Percentiles rank a stretch among this genome's conserved stretches.
Evolutionary conservation across 768 basidiomycete species (phyloP).

Genomic region (Dendrothele bispora): DNA sequence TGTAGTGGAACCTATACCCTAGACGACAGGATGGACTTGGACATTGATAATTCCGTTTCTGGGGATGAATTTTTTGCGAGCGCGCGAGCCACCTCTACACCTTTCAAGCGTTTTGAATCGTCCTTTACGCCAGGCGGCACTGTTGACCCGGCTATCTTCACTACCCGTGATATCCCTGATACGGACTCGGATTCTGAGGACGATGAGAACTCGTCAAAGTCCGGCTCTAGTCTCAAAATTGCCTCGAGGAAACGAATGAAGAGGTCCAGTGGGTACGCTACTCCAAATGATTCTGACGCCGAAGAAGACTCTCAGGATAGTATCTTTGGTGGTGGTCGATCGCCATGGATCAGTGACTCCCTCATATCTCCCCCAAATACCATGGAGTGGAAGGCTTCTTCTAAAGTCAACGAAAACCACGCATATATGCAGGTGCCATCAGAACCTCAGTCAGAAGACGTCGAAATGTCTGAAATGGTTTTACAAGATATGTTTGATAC

Average conservation of each 20-base stretch:
- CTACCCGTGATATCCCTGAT: neutral
- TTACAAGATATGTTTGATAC: slow-evolving; percentile 18
- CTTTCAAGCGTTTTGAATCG: slow-evolving; percentile 7
- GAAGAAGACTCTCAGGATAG: neutral
- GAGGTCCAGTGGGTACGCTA: slow-evolving; percentile 8
- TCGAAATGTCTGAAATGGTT: slow-evolving; percentile 21
- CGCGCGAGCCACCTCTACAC: slow-evolving; percentile 9
- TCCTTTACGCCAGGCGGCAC: neutral
- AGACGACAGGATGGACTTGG: slow-evolving; percentile 12
- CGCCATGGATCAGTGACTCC: slow-evolving; percentile 23
- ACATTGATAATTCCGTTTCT: neutral
- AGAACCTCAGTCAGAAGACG: slow-evolving; percentile 10
- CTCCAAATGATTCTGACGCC: slow-evolving; percentile 8
- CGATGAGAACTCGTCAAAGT: neutral
- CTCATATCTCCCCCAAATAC: slow-evolving; percentile 21
- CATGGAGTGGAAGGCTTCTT: slow-evolving; percentile 15
- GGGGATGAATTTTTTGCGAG: slow-evolving; percentile 6
- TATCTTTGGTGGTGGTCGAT: slow-evolving; percentile 11
- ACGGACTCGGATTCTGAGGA: slow-evolving; percentile 6
- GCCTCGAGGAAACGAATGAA: neutral
- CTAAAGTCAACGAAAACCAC: slow-evolving; percentile 7
- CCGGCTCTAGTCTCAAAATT: neutral
- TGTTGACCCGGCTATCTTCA: neutral
- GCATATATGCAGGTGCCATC: slow-evolving; percentile 9
- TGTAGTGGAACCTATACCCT: slow-evolving; percentile 13